Conservation (phyloP, 73 alveolate genomes). For the Tetrahymena malaccensis region DNA sequence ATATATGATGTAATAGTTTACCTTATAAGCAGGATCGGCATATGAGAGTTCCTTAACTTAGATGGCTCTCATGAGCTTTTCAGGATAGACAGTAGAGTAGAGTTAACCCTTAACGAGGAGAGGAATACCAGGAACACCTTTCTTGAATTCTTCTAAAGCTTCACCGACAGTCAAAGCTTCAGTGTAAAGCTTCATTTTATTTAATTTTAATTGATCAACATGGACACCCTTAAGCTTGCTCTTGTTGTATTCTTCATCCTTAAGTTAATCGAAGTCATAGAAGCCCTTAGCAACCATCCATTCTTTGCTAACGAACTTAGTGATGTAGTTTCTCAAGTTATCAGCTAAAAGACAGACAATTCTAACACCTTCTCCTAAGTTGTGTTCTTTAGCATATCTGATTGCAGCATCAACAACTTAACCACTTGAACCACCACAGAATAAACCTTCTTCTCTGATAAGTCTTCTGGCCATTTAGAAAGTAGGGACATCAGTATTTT, state of each 20-base stretch:
- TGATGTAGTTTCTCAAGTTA: constrained; percentile 71
- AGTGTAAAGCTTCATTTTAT: background rate
- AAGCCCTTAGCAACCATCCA: constrained; percentile 86
- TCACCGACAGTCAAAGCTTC: background rate
- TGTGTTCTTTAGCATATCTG: constrained; percentile 35
- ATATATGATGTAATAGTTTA: no score
- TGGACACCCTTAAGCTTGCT: background rate
- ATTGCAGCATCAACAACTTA: constrained; percentile 69
- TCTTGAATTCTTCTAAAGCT: background rate
- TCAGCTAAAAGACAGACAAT: constrained; percentile 63
- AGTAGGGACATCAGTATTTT: constrained; percentile 57
- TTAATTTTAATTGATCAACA: background rate
- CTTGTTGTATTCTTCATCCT: background rate
- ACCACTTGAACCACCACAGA: constrained; percentile 79
- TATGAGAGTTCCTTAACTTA: background rate
- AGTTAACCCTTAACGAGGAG: background rate
- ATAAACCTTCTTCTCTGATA: constrained; percentile 68
- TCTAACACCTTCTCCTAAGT: constrained; percentile 63
- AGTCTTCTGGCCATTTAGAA: constrained; percentile 66
- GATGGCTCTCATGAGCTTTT: background rate
- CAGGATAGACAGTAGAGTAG: background rate
- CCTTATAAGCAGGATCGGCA: background rate
- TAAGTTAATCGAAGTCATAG: constrained; percentile 24
- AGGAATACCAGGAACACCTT: background rate
- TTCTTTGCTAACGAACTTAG: constrained; percentile 68